Conservation (phyloP, 495 filamentous ascomycete genomes). For the Margaritispora aquatica region DNA sequence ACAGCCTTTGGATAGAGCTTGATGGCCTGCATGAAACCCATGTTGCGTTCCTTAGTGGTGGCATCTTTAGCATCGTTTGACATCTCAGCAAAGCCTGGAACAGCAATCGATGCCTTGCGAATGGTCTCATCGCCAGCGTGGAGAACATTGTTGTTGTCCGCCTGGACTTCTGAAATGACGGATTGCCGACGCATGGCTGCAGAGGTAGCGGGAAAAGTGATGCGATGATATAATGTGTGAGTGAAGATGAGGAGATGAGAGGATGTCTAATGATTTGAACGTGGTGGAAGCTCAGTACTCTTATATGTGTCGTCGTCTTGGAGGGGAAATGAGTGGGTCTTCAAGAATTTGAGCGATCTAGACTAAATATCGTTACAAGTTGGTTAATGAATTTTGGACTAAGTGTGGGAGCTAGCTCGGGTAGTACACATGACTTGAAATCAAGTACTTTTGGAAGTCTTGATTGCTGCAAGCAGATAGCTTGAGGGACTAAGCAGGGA, state of each 20-base stretch:
- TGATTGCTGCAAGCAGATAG: too few relatives aligned
- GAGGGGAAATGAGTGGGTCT: too few relatives aligned
- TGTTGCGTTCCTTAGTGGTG: conserved; percentile 41
- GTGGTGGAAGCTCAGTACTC: not conserved
- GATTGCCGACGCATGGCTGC: conserved; percentile 3
- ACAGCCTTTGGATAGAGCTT: conserved; percentile 48
- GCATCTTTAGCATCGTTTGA: conserved; percentile 8
- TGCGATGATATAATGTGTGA: not conserved
- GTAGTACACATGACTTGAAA: too few relatives aligned
- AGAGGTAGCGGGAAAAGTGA: not conserved
- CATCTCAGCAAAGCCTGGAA: conserved; percentile 1
- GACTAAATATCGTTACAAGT: too few relatives aligned
- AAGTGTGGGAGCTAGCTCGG: too few relatives aligned
- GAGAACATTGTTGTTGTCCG: conserved; percentile 3
- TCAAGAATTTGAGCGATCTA: too few relatives aligned
- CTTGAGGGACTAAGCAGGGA: too few relatives aligned
- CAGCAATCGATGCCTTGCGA: conserved; percentile 9
- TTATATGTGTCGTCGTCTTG: not conserved
- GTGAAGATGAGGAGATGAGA: not conserved
- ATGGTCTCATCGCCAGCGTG: conserved; percentile 11
- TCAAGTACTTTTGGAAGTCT: too few relatives aligned
- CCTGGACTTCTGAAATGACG: not conserved
- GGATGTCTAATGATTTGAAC: not conserved
- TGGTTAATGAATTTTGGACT: too few relatives aligned
- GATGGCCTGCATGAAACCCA: conserved; percentile 44